phyloP scores from a whole-genome alignment of 73 alveolate species.

The Paramecium caudatum region DNA sequence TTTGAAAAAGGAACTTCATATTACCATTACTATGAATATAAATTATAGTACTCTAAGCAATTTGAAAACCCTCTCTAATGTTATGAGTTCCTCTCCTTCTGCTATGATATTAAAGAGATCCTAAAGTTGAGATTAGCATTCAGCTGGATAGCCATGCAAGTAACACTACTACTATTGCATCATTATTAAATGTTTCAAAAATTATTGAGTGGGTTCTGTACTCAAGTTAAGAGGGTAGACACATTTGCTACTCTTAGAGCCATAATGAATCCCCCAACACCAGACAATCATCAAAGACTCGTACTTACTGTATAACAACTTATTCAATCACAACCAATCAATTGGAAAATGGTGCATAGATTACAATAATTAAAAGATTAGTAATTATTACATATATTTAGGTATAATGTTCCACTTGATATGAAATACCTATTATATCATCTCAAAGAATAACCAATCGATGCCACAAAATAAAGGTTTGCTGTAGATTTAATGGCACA shows the following conservation, averaged over 20 bases:
- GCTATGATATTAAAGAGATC: constrained; percentile 14
- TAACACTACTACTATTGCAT: background rate
- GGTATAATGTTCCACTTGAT: background rate
- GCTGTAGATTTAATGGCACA: background rate
- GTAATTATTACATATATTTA: too few species aligned
- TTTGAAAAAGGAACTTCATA: constrained; percentile 40
- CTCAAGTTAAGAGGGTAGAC: background rate
- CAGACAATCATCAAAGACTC: constrained; percentile 1
- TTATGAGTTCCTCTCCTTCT: background rate
- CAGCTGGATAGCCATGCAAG: constrained; percentile 16
- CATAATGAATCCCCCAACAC: constrained; percentile 27
- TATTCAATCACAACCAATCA: constrained; percentile 1
- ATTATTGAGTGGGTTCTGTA: constrained; percentile 36
- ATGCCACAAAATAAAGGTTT: background rate
- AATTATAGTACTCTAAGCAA: background rate
- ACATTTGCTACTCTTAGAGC: background rate
- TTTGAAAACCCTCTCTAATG: background rate
- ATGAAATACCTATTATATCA: background rate
- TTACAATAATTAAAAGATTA: background rate
- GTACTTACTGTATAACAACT: background rate
- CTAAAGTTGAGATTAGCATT: background rate
- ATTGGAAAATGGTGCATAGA: constrained; percentile 26
- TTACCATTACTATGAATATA: constrained; percentile 11
- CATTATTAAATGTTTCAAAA: background rate
- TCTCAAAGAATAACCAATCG: constrained; percentile 11